These are phyloP conservation scores for Eragrostis tef DNA, from an alignment of 202 grass and related monocot genomes.

Conservation along the genomic window DNA sequence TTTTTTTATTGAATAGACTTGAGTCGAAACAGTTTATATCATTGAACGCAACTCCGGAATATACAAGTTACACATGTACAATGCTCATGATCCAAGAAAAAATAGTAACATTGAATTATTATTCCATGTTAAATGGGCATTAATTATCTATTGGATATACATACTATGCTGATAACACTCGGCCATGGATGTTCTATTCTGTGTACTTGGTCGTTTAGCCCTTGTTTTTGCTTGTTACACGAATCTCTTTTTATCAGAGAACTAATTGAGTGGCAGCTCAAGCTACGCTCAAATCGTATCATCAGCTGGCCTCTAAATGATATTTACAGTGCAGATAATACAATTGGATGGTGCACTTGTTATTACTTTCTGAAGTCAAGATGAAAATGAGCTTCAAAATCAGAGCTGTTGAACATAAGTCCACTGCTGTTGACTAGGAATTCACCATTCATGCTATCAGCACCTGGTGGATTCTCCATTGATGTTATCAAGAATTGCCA, in stretches of 20 bases:
- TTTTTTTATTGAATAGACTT: not conserved
- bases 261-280: constrained; percentile 21
- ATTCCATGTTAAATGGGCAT: not conserved
- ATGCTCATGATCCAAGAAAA: constrained; percentile 1
- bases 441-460: constrained; percentile 41
- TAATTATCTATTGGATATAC: not conserved
- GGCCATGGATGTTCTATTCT: constrained; percentile 3
- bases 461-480: constrained; percentile 90
- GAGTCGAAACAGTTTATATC: not conserved
- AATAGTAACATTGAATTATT: constrained; percentile 27
- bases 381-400: constrained; percentile 28
- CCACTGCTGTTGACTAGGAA: constrained; percentile 23
- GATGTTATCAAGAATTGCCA: constrained; percentile 93
- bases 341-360: constrained; percentile 33
- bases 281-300: constrained; percentile 38
- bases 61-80: too few relatives aligned
- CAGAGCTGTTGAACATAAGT: constrained; percentile 23
- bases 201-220: not conserved
- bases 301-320: constrained; percentile 41
- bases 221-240: constrained; percentile 11
- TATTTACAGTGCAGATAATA: constrained; percentile 41
- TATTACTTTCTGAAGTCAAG: constrained; percentile 17
- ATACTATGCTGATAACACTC: not conserved
- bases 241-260: constrained; percentile 22
- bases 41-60: too few relatives aligned